Conservation (phyloP, 495 filamentous ascomycete genomes). For the Astrocystis sublimbata region DNA sequence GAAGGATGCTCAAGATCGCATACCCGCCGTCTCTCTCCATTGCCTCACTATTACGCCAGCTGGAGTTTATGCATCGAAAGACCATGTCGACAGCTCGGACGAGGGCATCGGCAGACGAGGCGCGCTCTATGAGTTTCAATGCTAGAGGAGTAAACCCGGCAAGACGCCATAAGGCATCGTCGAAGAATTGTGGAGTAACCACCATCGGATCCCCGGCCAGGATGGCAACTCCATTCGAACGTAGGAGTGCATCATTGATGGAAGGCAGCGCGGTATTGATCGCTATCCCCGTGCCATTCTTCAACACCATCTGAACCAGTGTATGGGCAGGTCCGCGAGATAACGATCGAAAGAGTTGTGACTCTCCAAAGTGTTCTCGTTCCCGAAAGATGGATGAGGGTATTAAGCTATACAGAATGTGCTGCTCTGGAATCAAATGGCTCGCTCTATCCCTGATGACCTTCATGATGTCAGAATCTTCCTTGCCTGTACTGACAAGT, state of each 20-base stretch:
- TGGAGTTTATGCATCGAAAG: slow-evolving; percentile 79
- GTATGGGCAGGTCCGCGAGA: slow-evolving; percentile 73
- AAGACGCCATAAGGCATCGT: slow-evolving; percentile 90
- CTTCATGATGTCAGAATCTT: slow-evolving; percentile 85
- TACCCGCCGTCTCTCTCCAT: slow-evolving; percentile 97
- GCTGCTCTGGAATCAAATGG: slow-evolving; percentile 73
- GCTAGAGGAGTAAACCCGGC: slow-evolving; percentile 83
- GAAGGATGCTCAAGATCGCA: slow-evolving; percentile 74
- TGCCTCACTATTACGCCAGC: slow-evolving; percentile 96
- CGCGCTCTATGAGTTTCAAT: slow-evolving; percentile 77
- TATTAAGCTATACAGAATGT: slow-evolving; percentile 82
- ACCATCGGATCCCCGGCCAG: slow-evolving; percentile 85
- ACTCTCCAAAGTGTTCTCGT: slow-evolving; percentile 71
- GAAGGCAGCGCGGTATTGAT: slow-evolving; percentile 87
- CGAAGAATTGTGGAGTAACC: slow-evolving; percentile 74
- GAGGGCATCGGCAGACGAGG: slow-evolving; percentile 65
- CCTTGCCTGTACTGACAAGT: slow-evolving; percentile 84
- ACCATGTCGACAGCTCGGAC: slow-evolving; percentile 79
- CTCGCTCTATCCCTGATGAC: slow-evolving; percentile 84
- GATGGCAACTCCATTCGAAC: slow-evolving; percentile 74
- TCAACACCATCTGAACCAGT: slow-evolving; percentile 68
- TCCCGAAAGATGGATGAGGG: slow-evolving; percentile 76
- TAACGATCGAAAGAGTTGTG: slow-evolving; percentile 71
- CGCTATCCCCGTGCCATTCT: slow-evolving; percentile 74
- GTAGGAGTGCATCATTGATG: slow-evolving; percentile 82